Conservation (phyloP, 768 basidiomycete genomes). For the Lyophyllum shimeji region DNA sequence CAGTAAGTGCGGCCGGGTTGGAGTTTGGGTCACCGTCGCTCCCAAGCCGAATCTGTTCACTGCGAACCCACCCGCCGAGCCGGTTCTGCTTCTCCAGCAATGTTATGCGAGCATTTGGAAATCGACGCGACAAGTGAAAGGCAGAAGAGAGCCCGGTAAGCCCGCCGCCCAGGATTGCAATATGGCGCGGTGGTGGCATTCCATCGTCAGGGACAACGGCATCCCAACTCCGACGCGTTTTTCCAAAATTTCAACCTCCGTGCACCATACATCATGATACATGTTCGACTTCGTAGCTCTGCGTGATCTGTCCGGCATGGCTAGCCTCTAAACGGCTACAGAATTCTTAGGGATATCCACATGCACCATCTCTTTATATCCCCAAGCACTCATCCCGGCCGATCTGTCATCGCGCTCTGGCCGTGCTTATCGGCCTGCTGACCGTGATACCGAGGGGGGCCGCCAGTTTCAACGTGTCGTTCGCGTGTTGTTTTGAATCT, state of each 20-base stretch:
- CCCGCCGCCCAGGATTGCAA: conserved; percentile 79
- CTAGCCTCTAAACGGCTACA: too few relatives aligned
- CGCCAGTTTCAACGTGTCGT: neutral
- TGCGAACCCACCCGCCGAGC: conserved; percentile 87
- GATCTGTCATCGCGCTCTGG: too few relatives aligned
- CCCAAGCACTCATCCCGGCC: too few relatives aligned
- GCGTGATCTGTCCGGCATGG: too few relatives aligned
- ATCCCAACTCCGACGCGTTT: neutral
- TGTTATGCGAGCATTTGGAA: conserved; percentile 58
- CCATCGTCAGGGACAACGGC: neutral
- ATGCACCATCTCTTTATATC: too few relatives aligned
- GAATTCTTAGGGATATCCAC: too few relatives aligned
- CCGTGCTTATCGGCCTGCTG: neutral
- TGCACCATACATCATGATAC: too few relatives aligned
- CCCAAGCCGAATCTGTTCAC: conserved; percentile 48
- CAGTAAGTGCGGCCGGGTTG: conserved; percentile 39
- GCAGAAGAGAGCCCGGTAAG: conserved; percentile 81
- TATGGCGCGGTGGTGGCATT: conserved; percentile 28
- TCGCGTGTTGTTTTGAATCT: neutral
- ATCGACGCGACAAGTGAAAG: conserved; percentile 69
- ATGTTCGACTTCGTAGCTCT: too few relatives aligned
- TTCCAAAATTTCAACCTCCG: neutral
- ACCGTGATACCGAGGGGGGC: neutral
- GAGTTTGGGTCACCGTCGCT: conserved; percentile 9
- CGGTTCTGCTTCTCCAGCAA: conserved; percentile 65